phyloP scores from a whole-genome alignment of 176 grass and related monocot species.

The Avena eriantha region DNA sequence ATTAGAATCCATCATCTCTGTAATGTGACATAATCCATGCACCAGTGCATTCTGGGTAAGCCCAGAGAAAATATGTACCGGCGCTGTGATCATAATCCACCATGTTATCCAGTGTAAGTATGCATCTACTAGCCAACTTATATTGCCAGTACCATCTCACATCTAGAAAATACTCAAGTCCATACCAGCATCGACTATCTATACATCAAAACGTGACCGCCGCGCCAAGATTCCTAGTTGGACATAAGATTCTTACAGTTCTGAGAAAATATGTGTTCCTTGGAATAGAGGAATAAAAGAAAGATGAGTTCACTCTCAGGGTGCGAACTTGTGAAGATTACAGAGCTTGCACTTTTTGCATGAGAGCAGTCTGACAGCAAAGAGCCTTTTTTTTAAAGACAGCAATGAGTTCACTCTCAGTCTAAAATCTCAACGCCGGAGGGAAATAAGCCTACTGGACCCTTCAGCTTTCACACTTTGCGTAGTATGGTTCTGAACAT shows the following conservation, averaged over 20 bases:
- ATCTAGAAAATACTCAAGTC: no score
- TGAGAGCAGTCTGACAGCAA: neutral
- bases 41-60: no score
- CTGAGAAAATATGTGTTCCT: neutral
- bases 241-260: neutral
- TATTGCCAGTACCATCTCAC: no score
- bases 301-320: neutral
- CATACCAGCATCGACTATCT: no score
- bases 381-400: neutral
- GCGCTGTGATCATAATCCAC: no score
- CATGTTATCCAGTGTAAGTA: no score
- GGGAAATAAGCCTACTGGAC: slow-evolving; percentile 2
- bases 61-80: no score
- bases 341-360: neutral
- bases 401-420: neutral
- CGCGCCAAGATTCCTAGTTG: no score
- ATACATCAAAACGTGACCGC: no score
- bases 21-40: no score
- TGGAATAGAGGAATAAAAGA: neutral
- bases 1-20: no score
- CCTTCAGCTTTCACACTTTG: slow-evolving; percentile 53
- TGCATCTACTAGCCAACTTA: no score
- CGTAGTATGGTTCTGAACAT: slow-evolving; percentile 86
- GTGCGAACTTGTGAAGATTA: neutral
- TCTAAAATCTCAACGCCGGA: slow-evolving; percentile 5